Base-by-base conservation (phyloP, 257 asterid species). In the Solanum appendiculatum region DNA sequence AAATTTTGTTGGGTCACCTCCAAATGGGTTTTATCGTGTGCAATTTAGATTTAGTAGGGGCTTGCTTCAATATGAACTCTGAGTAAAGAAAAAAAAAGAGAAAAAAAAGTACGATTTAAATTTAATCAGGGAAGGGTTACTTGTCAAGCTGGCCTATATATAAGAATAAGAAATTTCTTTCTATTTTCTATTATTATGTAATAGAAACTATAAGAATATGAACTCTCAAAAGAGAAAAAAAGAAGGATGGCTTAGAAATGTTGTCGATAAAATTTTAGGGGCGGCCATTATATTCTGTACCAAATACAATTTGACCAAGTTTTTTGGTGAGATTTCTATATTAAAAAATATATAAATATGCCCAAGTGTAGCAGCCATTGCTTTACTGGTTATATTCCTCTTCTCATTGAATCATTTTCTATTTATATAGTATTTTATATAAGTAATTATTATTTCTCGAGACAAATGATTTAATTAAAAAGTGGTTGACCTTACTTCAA, bases 1-100 rank as follows among this genome's bases (percentile, higher is more conserved):
- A 46, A 46, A 46, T 46, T 46, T 12, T 46, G 6, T 44, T 12
- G 5, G 12, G 2, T 44, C 2, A 44, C 51, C 0, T 44, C 11
- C 0, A 5, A 42, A 42, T 42, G 11, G 9, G 0, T 0, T 0
- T 42, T n/a, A n/a, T n/a, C 0, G 15, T 42, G 48, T 44, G 51
- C 12, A 16, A 44, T 12, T 44, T 44, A 44, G 51, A 44, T n/a
- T n/a, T n/a, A n/a, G n/a, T n/a, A n/a, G n/a, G n/a, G n/a, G n/a
- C n/a, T n/a, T n/a, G n/a, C n/a, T n/a, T n/a, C n/a, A n/a, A n/a
- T n/a, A n/a, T n/a, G n/a, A n/a, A n/a, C n/a, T n/a, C n/a, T n/a
- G n/a, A n/a, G n/a, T n/a, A n/a, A n/a, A n/a, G n/a, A n/a, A n/a
- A n/a, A n/a, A n/a, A n/a, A n/a, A n/a, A n/a, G n/a, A n/a, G n/a